Evolutionary conservation across 73 alveolate genomes (phyloP), one percentile per base, ranked within the genome.

Genomic region (Symbiodinium natans): DNA sequence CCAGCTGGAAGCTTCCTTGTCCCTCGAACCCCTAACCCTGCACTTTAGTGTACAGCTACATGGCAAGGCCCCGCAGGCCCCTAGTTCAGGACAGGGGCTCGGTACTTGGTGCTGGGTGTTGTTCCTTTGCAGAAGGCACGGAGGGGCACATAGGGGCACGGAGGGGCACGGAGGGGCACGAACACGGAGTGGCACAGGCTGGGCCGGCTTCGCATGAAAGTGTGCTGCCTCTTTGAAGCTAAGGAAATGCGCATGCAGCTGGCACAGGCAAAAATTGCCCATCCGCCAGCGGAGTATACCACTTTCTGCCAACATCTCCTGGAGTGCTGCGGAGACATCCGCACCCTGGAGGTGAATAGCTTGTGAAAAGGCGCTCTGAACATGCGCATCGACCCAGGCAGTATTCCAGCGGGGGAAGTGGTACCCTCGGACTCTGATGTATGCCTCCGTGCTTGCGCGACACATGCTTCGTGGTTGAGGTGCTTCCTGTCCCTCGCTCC

Each of bases 161-260:
- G n/a, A n/a, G n/a, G n/a, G n/a, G n/a, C n/a, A n/a, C n/a, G n/a
- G n/a, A n/a, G n/a, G n/a, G n/a, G n/a, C n/a, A n/a, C n/a, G n/a
- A n/a, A n/a, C n/a, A n/a, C n/a, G n/a, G n/a, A n/a, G n/a, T n/a
- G n/a, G n/a, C n/a, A n/a, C n/a, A n/a, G n/a, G n/a, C n/a, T n/a
- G n/a, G n/a, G n/a, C n/a, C n/a, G n/a, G n/a, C n/a, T n/a, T n/a
- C n/a, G n/a, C n/a, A n/a, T n/a, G n/a, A n/a, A n/a, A n/a, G n/a
- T n/a, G n/a, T 46, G 21, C 59, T 46, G 59, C 59, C 6, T 6
- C 59, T 13, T 13, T 19, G 80, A 63, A 63, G 80, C 80, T 31
- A 8, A 90, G 97, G 97, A 90, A 56, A 40, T 90, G 82, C 87
- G 97, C 52, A 90, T 90, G 97, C 97, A 73, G 77, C 89, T 90